A percentile compares a stretch with the other conserved stretches of the same genome.
Conservation (phyloP, 139 green algal genomes). For the Penium margaritaceum region DNA sequence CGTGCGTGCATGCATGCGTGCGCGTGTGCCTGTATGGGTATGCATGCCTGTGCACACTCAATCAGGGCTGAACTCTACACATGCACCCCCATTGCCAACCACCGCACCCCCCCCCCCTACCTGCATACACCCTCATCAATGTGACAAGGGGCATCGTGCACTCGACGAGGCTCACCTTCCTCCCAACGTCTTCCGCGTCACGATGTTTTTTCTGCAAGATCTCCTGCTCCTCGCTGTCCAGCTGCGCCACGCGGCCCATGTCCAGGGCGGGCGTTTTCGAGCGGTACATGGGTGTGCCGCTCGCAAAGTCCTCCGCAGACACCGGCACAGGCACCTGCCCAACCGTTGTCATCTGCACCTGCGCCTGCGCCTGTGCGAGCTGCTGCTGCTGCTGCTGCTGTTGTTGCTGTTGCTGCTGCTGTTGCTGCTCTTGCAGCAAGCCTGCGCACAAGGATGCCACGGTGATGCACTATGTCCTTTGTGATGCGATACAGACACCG, state of each 20-base stretch:
- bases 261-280: slow-evolving; percentile 25
- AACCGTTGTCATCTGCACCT: slow-evolving; percentile 4
- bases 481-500: no score
- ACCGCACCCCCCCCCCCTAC: not conserved
- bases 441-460: no score
- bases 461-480: no score
- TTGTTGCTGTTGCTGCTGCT: not conserved
- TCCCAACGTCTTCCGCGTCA: slow-evolving; percentile 21
- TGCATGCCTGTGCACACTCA: no score
- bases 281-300: slow-evolving; percentile 14
- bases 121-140: not conserved
- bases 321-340: slow-evolving; percentile 18
- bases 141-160: no score
- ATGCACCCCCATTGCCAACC: not conserved
- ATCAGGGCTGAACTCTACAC: no score
- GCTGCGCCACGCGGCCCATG: slow-evolving; percentile 15
- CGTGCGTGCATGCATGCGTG: no score
- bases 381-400: not conserved
- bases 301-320: not conserved
- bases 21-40: no score
- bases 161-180: slow-evolving; percentile 7
- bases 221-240: slow-evolving; percentile 23
- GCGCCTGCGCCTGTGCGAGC: slow-evolving; percentile 7
- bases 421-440: no score
- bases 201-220: slow-evolving; percentile 18